Base-by-base conservation (phyloP, 2,329 filamentous ascomycete species). In the Nannizzia gypsea region DNA sequence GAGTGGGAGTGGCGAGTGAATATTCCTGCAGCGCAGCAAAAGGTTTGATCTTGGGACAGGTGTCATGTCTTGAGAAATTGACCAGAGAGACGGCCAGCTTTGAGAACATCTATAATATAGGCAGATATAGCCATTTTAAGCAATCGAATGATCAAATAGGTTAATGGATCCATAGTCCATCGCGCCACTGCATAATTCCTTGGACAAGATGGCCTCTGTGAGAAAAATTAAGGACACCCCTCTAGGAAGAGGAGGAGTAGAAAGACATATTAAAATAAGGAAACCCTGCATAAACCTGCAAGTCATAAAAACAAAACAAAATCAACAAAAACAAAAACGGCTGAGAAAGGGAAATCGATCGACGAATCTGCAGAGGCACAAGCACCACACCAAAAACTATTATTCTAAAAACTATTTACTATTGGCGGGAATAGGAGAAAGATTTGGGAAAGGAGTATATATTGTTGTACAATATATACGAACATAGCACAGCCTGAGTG, bases 391-490 rank as follows among this genome's bases (percentile, higher is more conserved):
- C 48, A 31, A 22, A 52, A 28, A 13, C 22, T 52, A 52, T 28
- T 52, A 52, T 52, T 52, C 15, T 11, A n/a, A 52, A 52, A 28
- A 2, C 48, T 52, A 31, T 52, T 52, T 52, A n/a, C 48, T 31
- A 52, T 52, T 52, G 48, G 48, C n/a, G 26, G 42, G 48, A 52
- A 17, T 13, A 24, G 11, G 22, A n/a, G 28, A 52, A 52, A 52
- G 48, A 28, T 28, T 52, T 31, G 26, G 22, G 48, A 15, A 28
- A 31, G 28, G 48, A 52, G 48, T 24, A 52, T 52, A 52, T 52
- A 52, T 52, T 52, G 48, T 52, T 28, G 48, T 24, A 52, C 48
- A 52, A 31, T 52, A 52, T 52, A 52, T 52, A 52, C 48, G 48
- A 52, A 52, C 22, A 52, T 52, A 24, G 3, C 48, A 52, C 48